Evolutionary conservation across 2,329 filamentous ascomycete species (phyloP).

Genomic region (Gremmenia infestans): DNA sequence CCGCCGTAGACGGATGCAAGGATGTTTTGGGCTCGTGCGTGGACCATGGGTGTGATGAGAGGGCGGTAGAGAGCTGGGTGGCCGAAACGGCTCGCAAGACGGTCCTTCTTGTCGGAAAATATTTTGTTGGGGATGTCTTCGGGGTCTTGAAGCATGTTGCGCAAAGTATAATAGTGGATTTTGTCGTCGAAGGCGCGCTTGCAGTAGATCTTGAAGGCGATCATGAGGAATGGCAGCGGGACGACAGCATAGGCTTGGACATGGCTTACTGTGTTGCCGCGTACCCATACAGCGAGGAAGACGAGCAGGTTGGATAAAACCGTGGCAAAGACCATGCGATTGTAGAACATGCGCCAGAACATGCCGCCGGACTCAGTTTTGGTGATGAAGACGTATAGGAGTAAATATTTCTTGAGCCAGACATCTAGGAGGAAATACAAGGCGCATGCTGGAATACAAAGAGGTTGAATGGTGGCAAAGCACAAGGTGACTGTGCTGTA

Average conservation of each 20-base stretch:
- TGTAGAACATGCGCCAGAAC: constrained; percentile 89
- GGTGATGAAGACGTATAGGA: constrained; percentile 92
- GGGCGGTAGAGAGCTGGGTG: constrained; percentile 87
- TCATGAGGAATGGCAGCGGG: constrained; percentile 72
- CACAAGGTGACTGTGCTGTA: constrained; percentile 86
- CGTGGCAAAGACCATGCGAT: constrained; percentile 80
- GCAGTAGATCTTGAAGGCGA: constrained; percentile 86
- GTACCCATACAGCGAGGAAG: constrained; percentile 69
- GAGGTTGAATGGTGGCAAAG: constrained; percentile 79
- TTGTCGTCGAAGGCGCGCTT: constrained; percentile 68
- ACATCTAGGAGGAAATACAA: constrained; percentile 86
- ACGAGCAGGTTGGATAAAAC: constrained; percentile 76
- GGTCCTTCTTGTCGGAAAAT: constrained; percentile 55
- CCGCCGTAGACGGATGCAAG: constrained; percentile 83
- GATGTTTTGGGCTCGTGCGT: constrained; percentile 81
- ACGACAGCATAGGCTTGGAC: constrained; percentile 59
- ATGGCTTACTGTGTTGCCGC: constrained; percentile 54
- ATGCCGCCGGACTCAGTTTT: constrained; percentile 93
- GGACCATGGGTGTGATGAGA: constrained; percentile 91
- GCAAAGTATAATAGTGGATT: constrained; percentile 74
- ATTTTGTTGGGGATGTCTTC: constrained; percentile 43
- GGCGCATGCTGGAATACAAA: constrained; percentile 80
- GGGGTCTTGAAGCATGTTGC: constrained; percentile 45
- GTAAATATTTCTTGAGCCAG: constrained; percentile 89
- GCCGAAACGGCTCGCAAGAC: constrained; percentile 73